Percentiles rank a stretch among this genome's conserved stretches.
Conservation (phyloP, 2,329 filamentous ascomycete genomes). For the Botrytis sinoallii region DNA sequence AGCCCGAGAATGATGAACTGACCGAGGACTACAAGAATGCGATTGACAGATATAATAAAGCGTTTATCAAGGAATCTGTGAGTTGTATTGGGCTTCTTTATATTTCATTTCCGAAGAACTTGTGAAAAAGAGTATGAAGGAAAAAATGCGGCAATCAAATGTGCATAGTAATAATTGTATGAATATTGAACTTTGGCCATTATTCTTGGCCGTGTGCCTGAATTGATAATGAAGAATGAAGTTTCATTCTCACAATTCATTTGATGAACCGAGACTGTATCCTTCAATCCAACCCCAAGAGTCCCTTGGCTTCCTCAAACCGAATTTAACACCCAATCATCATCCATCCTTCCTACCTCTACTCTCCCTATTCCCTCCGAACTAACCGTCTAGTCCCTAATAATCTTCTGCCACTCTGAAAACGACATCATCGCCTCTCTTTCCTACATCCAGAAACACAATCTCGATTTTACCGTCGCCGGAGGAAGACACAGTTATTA, state of each 20-base stretch:
- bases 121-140: neutral
- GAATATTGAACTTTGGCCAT: neutral
- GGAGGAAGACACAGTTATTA: neutral
- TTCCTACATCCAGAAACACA: neutral
- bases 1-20: neutral
- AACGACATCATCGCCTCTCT: neutral
- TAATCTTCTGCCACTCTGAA: neutral
- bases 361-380: neutral
- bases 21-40: accelerated
- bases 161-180: neutral
- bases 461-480: neutral
- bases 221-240: neutral
- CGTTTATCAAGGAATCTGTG: neutral
- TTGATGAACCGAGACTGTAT: neutral
- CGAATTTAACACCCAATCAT: neutral
- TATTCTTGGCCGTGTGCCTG: neutral
- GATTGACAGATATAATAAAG: neutral
- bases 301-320: accelerated
- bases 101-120: no score
- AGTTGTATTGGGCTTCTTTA: neutral
- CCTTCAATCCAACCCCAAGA: neutral
- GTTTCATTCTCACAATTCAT: neutral
- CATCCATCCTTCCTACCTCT: neutral
- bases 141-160: accelerated
- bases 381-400: neutral